Evolutionary conservation across 306 rosid genomes (phyloP), one percentile per base, ranked within the genome.

Genomic region (Ammopiptanthus mongolicus): DNA sequence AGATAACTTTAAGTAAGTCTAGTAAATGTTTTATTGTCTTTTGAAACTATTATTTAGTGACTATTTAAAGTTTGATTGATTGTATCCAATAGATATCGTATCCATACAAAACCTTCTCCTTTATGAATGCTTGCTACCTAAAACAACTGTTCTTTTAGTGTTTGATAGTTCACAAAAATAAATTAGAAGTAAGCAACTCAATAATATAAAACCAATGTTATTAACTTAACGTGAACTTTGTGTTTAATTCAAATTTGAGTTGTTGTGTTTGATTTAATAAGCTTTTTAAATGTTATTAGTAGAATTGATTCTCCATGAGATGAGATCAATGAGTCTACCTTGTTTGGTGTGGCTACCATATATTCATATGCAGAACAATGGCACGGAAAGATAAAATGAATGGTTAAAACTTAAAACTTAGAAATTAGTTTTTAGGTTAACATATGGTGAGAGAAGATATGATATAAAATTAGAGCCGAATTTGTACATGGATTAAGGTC

Each of bases 361-460:
- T 12, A 8, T 34, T 19, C 53, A 34, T 68, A 34, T 9, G 6
- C 33, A 52, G 59, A 71, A 36, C 63, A 65, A 36, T 73, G 55
- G 25, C 70, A 80, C 33, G 13, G 17, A 34, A 57, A 73, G 82
- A 58, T 47, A 42, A 29, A 67, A 77, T 31, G 73, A 73, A 72
- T 55, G 37, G 63, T 31, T 37, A n/a, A 11, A 65, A 53, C 3
- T n/a, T 41, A 2, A 42, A 55, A 48, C 8, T 0, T 1, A 18
- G 58, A 4, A 10, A 46, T 4, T 79, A 1, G 3, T 59, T 59
- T 53, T 60, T 57, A 36, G 73, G 48, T 47, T 69, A 28, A 21
- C 14, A 69, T 69, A 39, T 18, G 34, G 66, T 62, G 19, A 53
- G 42, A 22, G 46, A 77, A 65, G 8, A 65, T 15, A 34, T 71